A percentile compares a stretch with the other conserved stretches of the same genome.
These are phyloP conservation scores for Arxiozyma heterogenica DNA, from an alignment of 1,139 yeast species.

Conservation along the genomic window DNA sequence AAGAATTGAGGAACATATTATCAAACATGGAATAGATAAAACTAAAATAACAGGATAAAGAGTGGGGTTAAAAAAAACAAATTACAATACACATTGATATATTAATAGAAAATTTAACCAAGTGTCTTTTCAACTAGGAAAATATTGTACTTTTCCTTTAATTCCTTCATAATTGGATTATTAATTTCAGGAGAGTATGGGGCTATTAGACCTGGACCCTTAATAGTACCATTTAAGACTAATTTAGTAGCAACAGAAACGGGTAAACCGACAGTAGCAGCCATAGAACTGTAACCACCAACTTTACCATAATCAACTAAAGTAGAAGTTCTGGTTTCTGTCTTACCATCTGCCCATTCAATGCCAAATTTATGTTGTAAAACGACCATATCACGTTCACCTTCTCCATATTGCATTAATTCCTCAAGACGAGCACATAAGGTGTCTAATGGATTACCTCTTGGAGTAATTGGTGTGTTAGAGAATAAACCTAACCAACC, in stretches of 20 bases:
- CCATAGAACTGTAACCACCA: constrained; percentile 96
- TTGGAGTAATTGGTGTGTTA: constrained; percentile 64
- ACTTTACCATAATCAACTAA: constrained; percentile 93
- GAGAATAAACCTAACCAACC: constrained; percentile 92
- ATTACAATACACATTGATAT: neutral
- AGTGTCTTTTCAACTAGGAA: constrained; percentile 80
- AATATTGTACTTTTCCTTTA: constrained; percentile 84
- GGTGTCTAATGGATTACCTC: constrained; percentile 92
- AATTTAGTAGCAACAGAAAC: constrained; percentile 92
- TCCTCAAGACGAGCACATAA: constrained; percentile 93
- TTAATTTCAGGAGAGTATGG: constrained; percentile 88
- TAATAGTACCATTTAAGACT: constrained; percentile 74
- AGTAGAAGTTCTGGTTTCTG: constrained; percentile 90
- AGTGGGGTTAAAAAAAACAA: neutral
- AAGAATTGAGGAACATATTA: neutral
- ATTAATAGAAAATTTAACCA: constrained; percentile 11
- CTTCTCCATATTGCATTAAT: constrained; percentile 91
- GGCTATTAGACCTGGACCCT: constrained; percentile 77
- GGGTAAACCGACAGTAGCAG: constrained; percentile 95
- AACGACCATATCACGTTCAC: constrained; percentile 90
- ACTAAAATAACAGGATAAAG: neutral
- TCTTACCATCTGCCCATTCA: constrained; percentile 88
- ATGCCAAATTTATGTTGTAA: constrained; percentile 97
- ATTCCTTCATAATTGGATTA: constrained; percentile 80
- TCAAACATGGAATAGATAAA: neutral